Conservation (phyloP, 2,329 filamentous ascomycete species). For the Colletotrichum sp. region DNA sequence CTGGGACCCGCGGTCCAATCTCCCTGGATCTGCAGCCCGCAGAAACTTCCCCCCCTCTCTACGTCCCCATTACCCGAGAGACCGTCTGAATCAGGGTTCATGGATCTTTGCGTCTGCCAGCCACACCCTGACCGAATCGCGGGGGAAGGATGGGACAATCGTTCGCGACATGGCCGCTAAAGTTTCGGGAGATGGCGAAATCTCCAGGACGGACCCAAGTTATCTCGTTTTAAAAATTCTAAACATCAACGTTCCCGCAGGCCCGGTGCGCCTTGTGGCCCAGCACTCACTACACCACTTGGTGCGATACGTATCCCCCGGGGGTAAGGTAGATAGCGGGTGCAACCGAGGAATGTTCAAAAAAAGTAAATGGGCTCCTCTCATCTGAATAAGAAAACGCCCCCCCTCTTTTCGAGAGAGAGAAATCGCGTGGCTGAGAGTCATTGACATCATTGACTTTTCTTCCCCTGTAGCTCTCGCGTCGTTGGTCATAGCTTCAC, state of each 20-base stretch:
- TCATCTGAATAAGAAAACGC: background rate
- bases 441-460: constrained; percentile 41
- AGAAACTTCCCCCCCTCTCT: background rate
- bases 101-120: background rate
- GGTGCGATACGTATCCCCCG: background rate
- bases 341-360: background rate
- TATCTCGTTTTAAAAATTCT: background rate
- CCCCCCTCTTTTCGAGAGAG: background rate
- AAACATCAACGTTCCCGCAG: background rate
- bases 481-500: background rate
- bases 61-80: background rate
- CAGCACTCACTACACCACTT: background rate
- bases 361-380: background rate
- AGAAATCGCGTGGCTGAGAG: background rate
- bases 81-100: constrained; percentile 8
- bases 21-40: background rate
- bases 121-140: background rate
- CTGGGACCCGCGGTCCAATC: background rate
- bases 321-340: background rate
- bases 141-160: background rate
- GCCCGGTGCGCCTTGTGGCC: background rate
- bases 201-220: background rate
- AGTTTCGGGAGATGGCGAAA: background rate
- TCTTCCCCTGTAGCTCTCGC: constrained; percentile 24
- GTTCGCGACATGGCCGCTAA: background rate